A percentile compares a stretch with the other conserved stretches of the same genome.
Conservation (phyloP, 768 basidiomycete genomes). For the Termitomyces sp. region DNA sequence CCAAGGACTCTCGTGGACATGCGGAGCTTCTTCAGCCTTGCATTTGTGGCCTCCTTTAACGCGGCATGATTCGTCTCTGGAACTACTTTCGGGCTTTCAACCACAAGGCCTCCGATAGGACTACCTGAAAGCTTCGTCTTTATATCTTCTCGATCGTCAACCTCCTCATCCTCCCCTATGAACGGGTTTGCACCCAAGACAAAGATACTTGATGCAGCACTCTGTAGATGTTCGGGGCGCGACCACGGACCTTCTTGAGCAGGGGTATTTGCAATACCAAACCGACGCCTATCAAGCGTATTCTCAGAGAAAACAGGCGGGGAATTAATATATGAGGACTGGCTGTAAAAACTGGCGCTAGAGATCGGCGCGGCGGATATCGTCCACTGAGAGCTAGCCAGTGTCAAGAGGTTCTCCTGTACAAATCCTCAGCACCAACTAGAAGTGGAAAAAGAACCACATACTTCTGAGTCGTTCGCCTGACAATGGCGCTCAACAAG, state of each 20-base stretch:
- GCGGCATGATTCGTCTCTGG: not conserved
- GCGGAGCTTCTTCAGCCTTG: slow-evolving; percentile 5
- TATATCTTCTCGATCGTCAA: not conserved
- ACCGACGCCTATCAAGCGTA: slow-evolving; percentile 17
- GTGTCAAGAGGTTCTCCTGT: slow-evolving; percentile 10
- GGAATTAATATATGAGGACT: slow-evolving; percentile 14
- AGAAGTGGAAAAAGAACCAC: not conserved
- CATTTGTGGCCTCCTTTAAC: slow-evolving; percentile 1
- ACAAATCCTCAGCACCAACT: not conserved
- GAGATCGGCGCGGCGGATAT: slow-evolving; percentile 15
- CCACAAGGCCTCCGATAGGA: not conserved
- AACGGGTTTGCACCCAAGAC: slow-evolving; percentile 4
- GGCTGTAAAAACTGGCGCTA: slow-evolving; percentile 20
- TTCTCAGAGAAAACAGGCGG: slow-evolving; percentile 13
- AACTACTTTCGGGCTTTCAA: not conserved
- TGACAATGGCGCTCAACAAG: slow-evolving; percentile 11
- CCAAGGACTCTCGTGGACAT: slow-evolving; percentile 12
- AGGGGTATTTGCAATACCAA: slow-evolving; percentile 18
- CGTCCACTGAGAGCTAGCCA: slow-evolving; percentile 13
- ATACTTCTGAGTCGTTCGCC: slow-evolving; percentile 3
- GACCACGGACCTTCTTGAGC: slow-evolving; percentile 14
- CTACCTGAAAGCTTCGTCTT: not conserved
- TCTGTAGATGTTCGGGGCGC: not conserved
- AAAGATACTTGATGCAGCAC: slow-evolving; percentile 2
- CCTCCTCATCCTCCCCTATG: not conserved